These are phyloP conservation scores for Conoideocrella luteorostrata DNA, from an alignment of 2,329 filamentous ascomycete species.

Conservation along the genomic window DNA sequence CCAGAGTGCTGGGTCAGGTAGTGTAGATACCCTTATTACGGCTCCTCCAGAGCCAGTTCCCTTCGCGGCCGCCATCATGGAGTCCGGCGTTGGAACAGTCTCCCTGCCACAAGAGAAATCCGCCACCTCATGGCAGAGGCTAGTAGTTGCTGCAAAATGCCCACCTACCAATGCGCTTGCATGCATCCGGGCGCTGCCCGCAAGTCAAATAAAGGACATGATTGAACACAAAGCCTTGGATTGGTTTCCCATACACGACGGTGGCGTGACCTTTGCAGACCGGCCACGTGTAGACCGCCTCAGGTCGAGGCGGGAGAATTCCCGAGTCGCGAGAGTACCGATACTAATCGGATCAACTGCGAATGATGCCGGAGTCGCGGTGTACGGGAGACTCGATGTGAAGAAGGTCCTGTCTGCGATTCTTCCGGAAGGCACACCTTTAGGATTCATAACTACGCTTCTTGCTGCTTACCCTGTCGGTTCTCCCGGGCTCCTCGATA, in stretches of 20 bases:
- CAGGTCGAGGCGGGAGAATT: constrained; percentile 1
- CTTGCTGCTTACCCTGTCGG: constrained; percentile 14
- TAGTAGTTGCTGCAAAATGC: too few species aligned
- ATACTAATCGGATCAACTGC: constrained; percentile 17
- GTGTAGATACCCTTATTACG: background rate
- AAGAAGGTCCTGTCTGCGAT: background rate
- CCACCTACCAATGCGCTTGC: too few species aligned
- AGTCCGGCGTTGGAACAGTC: constrained; percentile 16
- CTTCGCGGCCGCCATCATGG: constrained; percentile 21
- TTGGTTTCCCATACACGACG: constrained; percentile 17
- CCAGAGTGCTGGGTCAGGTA: background rate
- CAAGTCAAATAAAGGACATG: constrained; percentile 11
- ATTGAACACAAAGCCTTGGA: constrained; percentile 13
- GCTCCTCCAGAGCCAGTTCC: constrained; percentile 20
- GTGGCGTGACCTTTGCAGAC: constrained; percentile 14
- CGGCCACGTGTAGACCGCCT: constrained; percentile 12
- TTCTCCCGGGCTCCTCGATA: constrained; percentile 9
- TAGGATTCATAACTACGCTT: background rate
- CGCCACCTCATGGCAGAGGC: constrained; percentile 14
- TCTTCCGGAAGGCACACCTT: background rate
- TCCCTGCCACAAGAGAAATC: constrained; percentile 1
- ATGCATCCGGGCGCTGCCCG: constrained; percentile 19
- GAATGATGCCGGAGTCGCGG: constrained; percentile 14
- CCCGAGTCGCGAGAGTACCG: constrained; percentile 17
- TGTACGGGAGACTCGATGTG: constrained; percentile 2